phyloP scores from a whole-genome alignment of 441 rosid species.

The Croton laevigatus region DNA sequence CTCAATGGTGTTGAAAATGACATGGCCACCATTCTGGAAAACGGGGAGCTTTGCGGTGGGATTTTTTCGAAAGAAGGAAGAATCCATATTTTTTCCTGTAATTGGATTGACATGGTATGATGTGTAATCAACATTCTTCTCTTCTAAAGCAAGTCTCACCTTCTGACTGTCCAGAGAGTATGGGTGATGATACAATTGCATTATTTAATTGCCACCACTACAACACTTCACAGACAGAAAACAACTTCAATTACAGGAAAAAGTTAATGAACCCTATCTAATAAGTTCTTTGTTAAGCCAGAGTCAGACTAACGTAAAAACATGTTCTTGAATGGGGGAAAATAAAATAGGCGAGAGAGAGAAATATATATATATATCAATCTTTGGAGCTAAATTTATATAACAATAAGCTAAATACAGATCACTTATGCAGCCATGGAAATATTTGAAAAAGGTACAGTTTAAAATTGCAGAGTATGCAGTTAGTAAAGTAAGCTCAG shows the following conservation, averaged over 20 bases:
- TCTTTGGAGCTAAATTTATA: not conserved
- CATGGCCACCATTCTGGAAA: slow-evolving; percentile 73
- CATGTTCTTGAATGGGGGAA: not conserved
- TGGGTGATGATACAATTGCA: slow-evolving; percentile 94
- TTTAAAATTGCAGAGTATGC: no score
- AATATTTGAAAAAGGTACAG: not conserved
- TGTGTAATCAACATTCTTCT: slow-evolving; percentile 87
- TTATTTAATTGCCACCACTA: slow-evolving; percentile 25
- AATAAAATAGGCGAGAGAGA: no score
- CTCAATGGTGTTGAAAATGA: slow-evolving; percentile 71
- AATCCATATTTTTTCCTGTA: slow-evolving; percentile 72
- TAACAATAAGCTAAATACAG: not conserved
- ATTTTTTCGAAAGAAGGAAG: slow-evolving; percentile 72
- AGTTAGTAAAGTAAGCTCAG: not conserved
- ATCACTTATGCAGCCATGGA: slow-evolving; percentile 4
- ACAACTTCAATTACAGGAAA: not conserved
- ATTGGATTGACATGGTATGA: slow-evolving; percentile 82
- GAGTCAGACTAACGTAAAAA: not conserved
- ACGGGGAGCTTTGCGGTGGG: slow-evolving; percentile 69
- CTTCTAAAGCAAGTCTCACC: slow-evolving; percentile 84
- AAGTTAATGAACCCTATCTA: not conserved
- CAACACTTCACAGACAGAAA: not conserved
- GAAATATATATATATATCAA: not conserved
- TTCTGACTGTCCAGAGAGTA: slow-evolving; percentile 84
- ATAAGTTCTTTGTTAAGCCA: not conserved